A percentile compares a stretch with the other conserved stretches of the same genome.
phyloP scores from a whole-genome alignment of 441 rosid genomes.

The Flueggea neowawraea region DNA sequence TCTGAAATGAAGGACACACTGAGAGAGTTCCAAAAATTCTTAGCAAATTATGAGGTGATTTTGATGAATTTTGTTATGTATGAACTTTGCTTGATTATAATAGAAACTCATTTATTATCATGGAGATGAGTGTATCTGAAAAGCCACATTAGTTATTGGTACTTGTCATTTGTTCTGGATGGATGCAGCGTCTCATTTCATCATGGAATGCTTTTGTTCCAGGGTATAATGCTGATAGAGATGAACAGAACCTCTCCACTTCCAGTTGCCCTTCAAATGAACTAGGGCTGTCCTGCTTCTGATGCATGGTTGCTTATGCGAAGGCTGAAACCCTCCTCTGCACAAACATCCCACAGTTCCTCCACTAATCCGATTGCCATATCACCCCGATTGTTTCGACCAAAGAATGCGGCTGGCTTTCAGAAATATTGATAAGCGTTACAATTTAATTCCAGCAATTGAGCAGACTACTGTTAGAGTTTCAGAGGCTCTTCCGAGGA shows the following conservation, averaged over 20 bases:
- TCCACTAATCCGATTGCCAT: constrained; percentile 29
- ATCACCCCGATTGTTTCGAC: constrained; percentile 37
- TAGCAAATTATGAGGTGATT: constrained; percentile 78
- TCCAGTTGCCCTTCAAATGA: constrained; percentile 78
- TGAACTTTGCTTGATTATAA: constrained; percentile 6
- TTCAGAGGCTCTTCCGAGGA: neutral
- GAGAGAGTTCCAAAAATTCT: constrained; percentile 61
- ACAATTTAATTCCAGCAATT: too few relatives aligned
- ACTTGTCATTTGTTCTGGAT: neutral
- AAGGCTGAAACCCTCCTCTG: constrained; percentile 43
- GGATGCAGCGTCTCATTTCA: constrained; percentile 2
- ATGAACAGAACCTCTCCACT: constrained; percentile 44
- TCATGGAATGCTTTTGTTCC: constrained; percentile 17
- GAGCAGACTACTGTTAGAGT: too few relatives aligned
- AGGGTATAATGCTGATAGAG: constrained; percentile 85
- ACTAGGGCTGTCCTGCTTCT: constrained; percentile 59
- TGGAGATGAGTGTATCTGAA: neutral
- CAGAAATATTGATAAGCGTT: too few relatives aligned
- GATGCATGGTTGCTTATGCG: constrained; percentile 78
- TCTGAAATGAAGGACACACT: constrained; percentile 68
- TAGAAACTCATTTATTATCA: neutral
- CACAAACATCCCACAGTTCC: constrained; percentile 17
- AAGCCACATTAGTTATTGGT: neutral
- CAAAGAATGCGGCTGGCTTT: neutral
- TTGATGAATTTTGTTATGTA: neutral